phyloP scores from a whole-genome alignment of 768 basidiomycete species.

The Mrakia blollopis region DNA sequence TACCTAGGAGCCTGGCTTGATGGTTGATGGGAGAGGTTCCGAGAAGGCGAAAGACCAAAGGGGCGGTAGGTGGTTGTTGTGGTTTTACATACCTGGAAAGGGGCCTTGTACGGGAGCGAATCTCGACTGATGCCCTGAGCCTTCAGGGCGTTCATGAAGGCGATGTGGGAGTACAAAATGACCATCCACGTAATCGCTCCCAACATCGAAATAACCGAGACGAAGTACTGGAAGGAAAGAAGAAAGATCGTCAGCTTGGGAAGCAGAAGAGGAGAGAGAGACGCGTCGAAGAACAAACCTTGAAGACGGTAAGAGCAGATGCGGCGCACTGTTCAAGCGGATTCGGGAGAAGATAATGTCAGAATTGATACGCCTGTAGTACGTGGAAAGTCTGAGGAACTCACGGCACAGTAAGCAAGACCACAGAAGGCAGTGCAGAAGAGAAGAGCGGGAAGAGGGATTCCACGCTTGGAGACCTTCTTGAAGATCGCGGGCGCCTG shows the following conservation, averaged over 20 bases:
- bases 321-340: not conserved
- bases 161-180: slow-evolving; percentile 58
- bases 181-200: slow-evolving; percentile 40
- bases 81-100: slow-evolving; percentile 32
- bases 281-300: not conserved
- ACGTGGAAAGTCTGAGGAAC: too few species aligned
- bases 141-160: slow-evolving; percentile 38
- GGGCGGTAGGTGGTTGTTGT: too few species aligned
- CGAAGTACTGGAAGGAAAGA: slow-evolving; percentile 23
- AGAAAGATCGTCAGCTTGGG: not conserved
- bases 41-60: too few species aligned
- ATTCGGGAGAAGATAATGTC: too few species aligned
- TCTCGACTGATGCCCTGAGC: slow-evolving; percentile 50
- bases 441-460: slow-evolving; percentile 49
- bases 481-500: slow-evolving; percentile 37
- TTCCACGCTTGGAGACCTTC: slow-evolving; percentile 36
- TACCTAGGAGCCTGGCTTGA: too few species aligned
- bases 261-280: not conserved
- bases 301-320: slow-evolving; percentile 28
- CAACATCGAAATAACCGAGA: slow-evolving; percentile 25
- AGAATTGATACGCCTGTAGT: too few species aligned
- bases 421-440: slow-evolving; percentile 56
- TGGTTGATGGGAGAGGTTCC: too few species aligned
- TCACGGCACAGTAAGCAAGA: slow-evolving; percentile 48
- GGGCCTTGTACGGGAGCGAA: slow-evolving; percentile 45